A percentile compares a stretch with the other conserved stretches of the same genome.
These are phyloP conservation scores for Tremellales sp. DNA, from an alignment of 1,284 basidiomycete species.

Conservation along the genomic window DNA sequence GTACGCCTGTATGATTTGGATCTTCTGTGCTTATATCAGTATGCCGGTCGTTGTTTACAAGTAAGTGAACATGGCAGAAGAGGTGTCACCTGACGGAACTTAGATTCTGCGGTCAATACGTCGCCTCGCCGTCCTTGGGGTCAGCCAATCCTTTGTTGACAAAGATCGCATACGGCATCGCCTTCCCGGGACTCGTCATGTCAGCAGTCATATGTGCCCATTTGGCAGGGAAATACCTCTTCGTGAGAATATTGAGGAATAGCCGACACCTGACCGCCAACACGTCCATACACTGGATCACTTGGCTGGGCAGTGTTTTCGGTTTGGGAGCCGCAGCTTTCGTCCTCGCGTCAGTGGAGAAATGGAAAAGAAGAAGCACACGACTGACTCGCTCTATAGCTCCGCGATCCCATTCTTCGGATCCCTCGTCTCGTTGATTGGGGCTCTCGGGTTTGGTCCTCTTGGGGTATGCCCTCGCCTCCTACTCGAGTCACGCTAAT, in stretches of 20 bases:
- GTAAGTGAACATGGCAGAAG: conserved; percentile 17
- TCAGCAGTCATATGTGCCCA: conserved; percentile 15
- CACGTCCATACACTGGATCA: conserved; percentile 31
- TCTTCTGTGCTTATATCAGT: conserved; percentile 20
- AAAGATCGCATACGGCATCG: conserved; percentile 44
- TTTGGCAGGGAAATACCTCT: conserved; percentile 22
- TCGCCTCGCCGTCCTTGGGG: conserved; percentile 35
- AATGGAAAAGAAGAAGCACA: not conserved
- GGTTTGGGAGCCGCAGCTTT: conserved; percentile 21
- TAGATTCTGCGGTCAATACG: conserved; percentile 11
- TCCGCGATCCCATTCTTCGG: conserved; percentile 20
- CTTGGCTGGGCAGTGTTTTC: conserved; percentile 30
- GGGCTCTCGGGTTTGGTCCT: conserved; percentile 25
- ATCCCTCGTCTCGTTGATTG: conserved; percentile 29
- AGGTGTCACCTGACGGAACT: not conserved
- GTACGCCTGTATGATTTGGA: conserved; percentile 15
- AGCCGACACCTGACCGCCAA: conserved; percentile 34
- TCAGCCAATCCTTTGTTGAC: conserved; percentile 25
- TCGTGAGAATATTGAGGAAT: conserved; percentile 37
- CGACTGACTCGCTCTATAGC: conserved; percentile 16
- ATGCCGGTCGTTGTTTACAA: conserved; percentile 31
- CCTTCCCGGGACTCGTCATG: conserved; percentile 36
- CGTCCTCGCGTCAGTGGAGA: conserved; percentile 17
- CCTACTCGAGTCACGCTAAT: too few species aligned
- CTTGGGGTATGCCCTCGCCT: conserved; percentile 12